Percentiles rank a stretch among this genome's conserved stretches.
phyloP scores from a whole-genome alignment of 139 green algal species.

The Coccomyxa sp. region DNA sequence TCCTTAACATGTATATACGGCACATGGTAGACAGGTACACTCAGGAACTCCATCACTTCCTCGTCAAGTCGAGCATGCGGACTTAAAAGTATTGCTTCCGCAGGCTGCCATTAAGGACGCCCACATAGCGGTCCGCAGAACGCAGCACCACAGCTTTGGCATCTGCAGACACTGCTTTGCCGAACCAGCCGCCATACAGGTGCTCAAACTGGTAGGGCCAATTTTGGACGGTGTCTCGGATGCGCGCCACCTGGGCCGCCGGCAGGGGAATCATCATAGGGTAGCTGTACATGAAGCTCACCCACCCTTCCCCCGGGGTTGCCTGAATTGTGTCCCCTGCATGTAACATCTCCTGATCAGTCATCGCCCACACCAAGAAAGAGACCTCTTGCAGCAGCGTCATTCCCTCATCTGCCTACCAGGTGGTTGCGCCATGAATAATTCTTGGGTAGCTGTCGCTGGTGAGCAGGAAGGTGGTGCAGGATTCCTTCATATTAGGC shows the following conservation, averaged over 20 bases:
- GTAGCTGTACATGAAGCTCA: constrained; percentile 10
- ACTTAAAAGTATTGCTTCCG: background rate
- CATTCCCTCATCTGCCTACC: background rate
- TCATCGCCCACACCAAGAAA: background rate
- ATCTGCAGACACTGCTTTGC: background rate
- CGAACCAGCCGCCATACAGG: background rate
- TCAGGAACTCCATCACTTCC: no score
- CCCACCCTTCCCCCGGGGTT: background rate
- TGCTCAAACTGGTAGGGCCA: background rate
- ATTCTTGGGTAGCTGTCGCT: background rate
- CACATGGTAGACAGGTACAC: no score
- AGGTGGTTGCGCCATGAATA: background rate
- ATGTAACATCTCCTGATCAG: background rate
- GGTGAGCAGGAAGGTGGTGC: background rate
- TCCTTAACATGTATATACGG: no score
- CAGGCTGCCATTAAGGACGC: background rate
- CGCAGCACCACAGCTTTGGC: background rate
- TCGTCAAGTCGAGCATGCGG: no score
- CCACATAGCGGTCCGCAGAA: background rate
- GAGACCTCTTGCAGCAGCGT: background rate
- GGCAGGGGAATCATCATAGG: background rate
- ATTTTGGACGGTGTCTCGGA: background rate
- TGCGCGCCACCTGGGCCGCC: background rate
- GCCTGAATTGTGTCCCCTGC: constrained; percentile 6
- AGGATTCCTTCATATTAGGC: background rate